Percentiles rank a stretch among this genome's conserved stretches.
Evolutionary conservation across 768 basidiomycete genomes (phyloP).

Genomic region (Lactarius deliciosus): DNA sequence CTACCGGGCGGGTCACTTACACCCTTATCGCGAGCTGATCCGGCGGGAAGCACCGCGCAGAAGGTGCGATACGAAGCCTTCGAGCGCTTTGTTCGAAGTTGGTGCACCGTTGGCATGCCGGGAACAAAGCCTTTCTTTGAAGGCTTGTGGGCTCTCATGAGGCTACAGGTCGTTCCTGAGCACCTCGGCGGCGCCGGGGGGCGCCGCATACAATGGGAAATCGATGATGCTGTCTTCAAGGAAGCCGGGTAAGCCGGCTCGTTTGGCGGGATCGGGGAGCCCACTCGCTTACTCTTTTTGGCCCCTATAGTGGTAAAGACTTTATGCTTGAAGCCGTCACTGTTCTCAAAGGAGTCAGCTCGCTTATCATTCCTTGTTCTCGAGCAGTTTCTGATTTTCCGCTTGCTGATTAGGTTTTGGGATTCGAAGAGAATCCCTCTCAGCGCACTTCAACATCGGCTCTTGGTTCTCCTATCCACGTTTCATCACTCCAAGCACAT

Average conservation of each 20-base stretch:
- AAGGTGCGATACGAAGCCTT: conserved; percentile 79
- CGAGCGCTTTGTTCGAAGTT: conserved; percentile 70
- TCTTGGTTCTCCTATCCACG: conserved; percentile 38
- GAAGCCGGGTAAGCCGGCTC: conserved; percentile 78
- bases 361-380: conserved; percentile 34
- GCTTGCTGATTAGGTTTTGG: conserved; percentile 48
- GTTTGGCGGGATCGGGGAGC: conserved; percentile 24
- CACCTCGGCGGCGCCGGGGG: conserved; percentile 78
- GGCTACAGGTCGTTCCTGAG: conserved; percentile 78
- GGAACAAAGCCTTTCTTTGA: conserved; percentile 87
- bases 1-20: conserved; percentile 77
- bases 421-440: conserved; percentile 65
- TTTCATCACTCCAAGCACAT: conserved; percentile 45
- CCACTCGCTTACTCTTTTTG: conserved; percentile 29
- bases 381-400: conserved; percentile 18
- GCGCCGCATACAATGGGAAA: conserved; percentile 78
- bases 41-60: conserved; percentile 58
- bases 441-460: conserved; percentile 29
- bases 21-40: conserved; percentile 69
- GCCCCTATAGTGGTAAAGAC: conserved; percentile 71
- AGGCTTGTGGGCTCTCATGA: conserved; percentile 74
- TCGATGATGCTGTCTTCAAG: conserved; percentile 93
- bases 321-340: conserved; percentile 93
- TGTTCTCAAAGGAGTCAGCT: conserved; percentile 84
- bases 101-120: conserved; percentile 86